phyloP scores from a whole-genome alignment of 1,139 yeast genomes.

The Yamadazyma sp. region DNA sequence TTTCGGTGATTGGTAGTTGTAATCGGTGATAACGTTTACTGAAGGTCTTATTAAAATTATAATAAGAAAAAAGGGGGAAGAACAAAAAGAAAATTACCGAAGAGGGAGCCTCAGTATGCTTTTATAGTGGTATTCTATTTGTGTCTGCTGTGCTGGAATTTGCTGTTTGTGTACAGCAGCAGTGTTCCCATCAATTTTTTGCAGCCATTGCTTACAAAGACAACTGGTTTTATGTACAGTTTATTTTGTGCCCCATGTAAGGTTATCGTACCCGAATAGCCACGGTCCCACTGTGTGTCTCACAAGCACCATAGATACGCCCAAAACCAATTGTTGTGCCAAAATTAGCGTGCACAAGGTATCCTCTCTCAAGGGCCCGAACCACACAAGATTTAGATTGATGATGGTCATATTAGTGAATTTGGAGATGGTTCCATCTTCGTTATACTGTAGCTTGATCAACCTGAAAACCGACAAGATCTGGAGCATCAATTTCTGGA shows the following conservation, averaged over 20 bases:
- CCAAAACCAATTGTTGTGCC: conserved; percentile 61
- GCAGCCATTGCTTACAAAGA: too few relatives aligned
- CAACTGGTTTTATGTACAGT: too few relatives aligned
- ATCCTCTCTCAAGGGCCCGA: conserved; percentile 90
- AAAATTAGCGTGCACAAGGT: conserved; percentile 61
- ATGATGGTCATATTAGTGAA: conserved; percentile 86
- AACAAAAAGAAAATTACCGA: too few relatives aligned
- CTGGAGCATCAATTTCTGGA: conserved; percentile 28
- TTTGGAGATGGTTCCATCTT: conserved; percentile 35
- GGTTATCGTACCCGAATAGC: conserved; percentile 86
- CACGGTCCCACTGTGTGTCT: conserved; percentile 87
- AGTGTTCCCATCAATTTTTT: too few relatives aligned
- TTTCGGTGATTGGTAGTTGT: too few relatives aligned
- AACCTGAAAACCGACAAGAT: conserved; percentile 47
- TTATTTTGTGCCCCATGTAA: conserved; percentile 47
- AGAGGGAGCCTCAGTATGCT: too few relatives aligned
- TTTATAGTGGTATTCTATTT: too few relatives aligned
- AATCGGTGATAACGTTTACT: too few relatives aligned
- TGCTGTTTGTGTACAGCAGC: too few relatives aligned
- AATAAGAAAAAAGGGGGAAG: too few relatives aligned
- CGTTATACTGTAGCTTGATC: conserved; percentile 45
- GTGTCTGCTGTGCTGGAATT: too few relatives aligned
- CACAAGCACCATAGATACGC: conserved; percentile 62
- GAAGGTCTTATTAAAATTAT: too few relatives aligned
- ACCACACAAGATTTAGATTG: conserved; percentile 76